Evolutionary conservation across 1,284 basidiomycete species (phyloP), one percentile per base, ranked within the genome.

Genomic region (Naganishia sp.): DNA sequence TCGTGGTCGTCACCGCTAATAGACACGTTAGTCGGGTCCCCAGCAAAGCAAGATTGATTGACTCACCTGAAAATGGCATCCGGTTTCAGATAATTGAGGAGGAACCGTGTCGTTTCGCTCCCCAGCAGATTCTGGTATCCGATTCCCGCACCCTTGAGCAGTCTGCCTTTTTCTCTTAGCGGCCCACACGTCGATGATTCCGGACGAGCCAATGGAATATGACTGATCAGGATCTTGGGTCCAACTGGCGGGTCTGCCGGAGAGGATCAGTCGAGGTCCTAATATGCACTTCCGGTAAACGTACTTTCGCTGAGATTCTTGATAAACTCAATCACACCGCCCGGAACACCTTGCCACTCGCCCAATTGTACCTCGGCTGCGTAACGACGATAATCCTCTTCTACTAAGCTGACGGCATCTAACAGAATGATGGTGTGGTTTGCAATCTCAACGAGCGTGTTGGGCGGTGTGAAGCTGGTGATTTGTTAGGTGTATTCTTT

Each of bases 1-100:
- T 94, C 92, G 70, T 90, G 89, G 78, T 94, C 90, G 75, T 94
- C 91, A 11, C 89, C 92, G 71, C 90, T 92, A 73, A 52, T 63
- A 16, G 36, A 45, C 39, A 52, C 18, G 70, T 65, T 65, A 50
- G 36, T 16, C 56, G 21, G 36, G 7, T 44, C 13, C 21, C 25
- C 6, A 11, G 13, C 13, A 39, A 0, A 21, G 9, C 21, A 21
- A 13, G 9, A 48, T 21, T 25, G 36, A 9, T 21, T 25, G 36
- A 9, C 84, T 69, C 70, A 89, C 89, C 87, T 90, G 76, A 90
- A 89, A 5, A 94, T 82, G 0, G 87, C 73, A 15, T 80, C 77
- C 15, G 92, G 92, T 39, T 84, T 82, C 18, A 92, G 75, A 31
- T 79, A 83, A 33, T 87, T 81, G 21, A 94, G 79, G 39, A 94